A percentile compares a stretch with the other conserved stretches of the same genome.
These are phyloP conservation scores for Mycena citricolor DNA, from an alignment of 1,284 basidiomycete species.

Conservation along the genomic window DNA sequence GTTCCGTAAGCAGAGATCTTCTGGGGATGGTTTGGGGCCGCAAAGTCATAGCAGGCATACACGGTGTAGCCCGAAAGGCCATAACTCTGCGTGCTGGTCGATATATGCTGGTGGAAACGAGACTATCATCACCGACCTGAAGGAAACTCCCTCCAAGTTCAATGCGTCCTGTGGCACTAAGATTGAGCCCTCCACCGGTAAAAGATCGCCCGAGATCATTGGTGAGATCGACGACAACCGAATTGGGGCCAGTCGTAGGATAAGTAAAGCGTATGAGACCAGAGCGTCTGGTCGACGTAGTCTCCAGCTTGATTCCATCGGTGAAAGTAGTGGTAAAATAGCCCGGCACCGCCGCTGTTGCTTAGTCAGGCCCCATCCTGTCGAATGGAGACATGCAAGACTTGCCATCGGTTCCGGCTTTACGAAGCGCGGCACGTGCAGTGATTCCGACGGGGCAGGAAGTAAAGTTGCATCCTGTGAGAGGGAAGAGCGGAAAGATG, in stretches of 20 bases:
- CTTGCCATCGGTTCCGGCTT: slow-evolving; percentile 41
- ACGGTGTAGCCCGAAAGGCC: slow-evolving; percentile 49
- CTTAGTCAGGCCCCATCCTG: too few relatives aligned
- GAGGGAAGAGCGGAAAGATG: slow-evolving; percentile 48
- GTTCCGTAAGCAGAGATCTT: slow-evolving; percentile 36
- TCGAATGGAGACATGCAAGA: not conserved
- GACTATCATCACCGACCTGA: slow-evolving; percentile 32
- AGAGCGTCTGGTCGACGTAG: slow-evolving; percentile 46
- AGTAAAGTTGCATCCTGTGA: slow-evolving; percentile 40
- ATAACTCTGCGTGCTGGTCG: slow-evolving; percentile 47
- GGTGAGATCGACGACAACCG: slow-evolving; percentile 45
- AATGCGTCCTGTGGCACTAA: slow-evolving; percentile 36
- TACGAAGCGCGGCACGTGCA: slow-evolving; percentile 40
- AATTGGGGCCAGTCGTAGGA: slow-evolving; percentile 30
- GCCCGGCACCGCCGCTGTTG: slow-evolving; percentile 41
- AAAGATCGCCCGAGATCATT: slow-evolving; percentile 50
- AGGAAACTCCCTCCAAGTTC: slow-evolving; percentile 43
- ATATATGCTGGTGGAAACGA: too few relatives aligned
- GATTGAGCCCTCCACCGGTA: slow-evolving; percentile 41
- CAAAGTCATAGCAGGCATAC: slow-evolving; percentile 49
- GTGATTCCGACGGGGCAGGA: slow-evolving; percentile 42
- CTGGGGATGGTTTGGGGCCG: slow-evolving; percentile 24
- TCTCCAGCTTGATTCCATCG: slow-evolving; percentile 46
- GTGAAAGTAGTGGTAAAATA: slow-evolving; percentile 48
- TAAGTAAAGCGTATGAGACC: slow-evolving; percentile 47